These are phyloP conservation scores for Zoysia matrella DNA, from an alignment of 202 grass and related monocot genomes.

Conservation along the genomic window DNA sequence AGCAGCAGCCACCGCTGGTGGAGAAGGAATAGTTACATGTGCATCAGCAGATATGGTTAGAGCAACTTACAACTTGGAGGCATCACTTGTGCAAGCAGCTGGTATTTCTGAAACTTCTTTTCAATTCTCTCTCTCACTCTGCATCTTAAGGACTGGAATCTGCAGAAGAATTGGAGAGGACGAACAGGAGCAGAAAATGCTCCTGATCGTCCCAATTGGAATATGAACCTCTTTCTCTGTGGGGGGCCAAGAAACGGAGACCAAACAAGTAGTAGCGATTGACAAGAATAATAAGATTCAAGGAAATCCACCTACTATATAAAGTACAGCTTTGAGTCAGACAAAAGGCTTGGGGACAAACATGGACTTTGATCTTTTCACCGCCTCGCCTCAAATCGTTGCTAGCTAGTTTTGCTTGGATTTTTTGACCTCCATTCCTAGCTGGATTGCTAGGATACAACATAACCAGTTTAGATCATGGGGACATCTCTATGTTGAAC, in stretches of 20 bases:
- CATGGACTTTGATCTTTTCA: slow-evolving; percentile 44
- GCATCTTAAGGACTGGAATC: slow-evolving; percentile 51
- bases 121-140: slow-evolving; percentile 1
- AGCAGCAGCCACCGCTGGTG: slow-evolving; percentile 23
- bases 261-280: slow-evolving; percentile 31
- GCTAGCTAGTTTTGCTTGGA: not conserved
- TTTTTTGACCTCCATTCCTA: slow-evolving; percentile 10
- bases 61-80: slow-evolving; percentile 40
- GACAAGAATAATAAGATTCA: slow-evolving; percentile 59
- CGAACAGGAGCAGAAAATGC: slow-evolving; percentile 25
- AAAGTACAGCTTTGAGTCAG: slow-evolving; percentile 19
- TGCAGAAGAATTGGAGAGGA: slow-evolving; percentile 41
- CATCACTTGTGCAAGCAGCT: slow-evolving; percentile 31
- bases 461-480: slow-evolving; percentile 27
- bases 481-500: slow-evolving; percentile 33
- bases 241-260: slow-evolving; percentile 31
- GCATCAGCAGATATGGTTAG: slow-evolving; percentile 15
- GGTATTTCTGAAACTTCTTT: slow-evolving; percentile 38
- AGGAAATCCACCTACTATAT: slow-evolving; percentile 38
- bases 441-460: slow-evolving; percentile 24
- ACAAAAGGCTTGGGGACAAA: slow-evolving; percentile 38
- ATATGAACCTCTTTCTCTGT: slow-evolving; percentile 31
- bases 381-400: slow-evolving; percentile 13
- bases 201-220: slow-evolving; percentile 53
- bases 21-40: slow-evolving; percentile 12